Percentiles rank a stretch among this genome's conserved stretches.
phyloP scores from a whole-genome alignment of 2,329 filamentous ascomycete genomes.

The Claviceps sp. region DNA sequence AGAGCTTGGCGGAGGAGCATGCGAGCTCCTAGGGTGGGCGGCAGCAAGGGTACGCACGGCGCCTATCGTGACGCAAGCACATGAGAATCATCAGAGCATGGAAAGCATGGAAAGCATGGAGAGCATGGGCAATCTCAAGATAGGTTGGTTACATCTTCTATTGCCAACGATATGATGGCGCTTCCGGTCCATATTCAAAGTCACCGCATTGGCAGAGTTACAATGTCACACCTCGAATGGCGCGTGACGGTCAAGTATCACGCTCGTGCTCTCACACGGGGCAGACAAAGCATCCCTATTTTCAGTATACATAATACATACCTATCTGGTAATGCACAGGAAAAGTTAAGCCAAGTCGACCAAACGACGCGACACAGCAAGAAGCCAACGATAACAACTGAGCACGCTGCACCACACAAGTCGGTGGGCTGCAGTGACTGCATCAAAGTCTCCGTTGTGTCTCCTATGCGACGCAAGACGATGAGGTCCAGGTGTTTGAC shows the following conservation, averaged over 20 bases:
- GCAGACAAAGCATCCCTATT: neutral
- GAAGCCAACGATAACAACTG: neutral
- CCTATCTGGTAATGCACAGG: neutral
- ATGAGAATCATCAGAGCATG: neutral
- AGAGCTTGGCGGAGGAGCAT: neutral
- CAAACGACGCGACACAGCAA: neutral
- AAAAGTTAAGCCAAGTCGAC: no score
- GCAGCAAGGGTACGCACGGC: neutral
- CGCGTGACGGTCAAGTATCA: neutral
- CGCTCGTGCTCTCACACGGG: neutral
- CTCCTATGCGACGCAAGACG: neutral
- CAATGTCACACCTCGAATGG: neutral
- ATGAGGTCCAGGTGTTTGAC: neutral
- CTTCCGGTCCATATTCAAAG: neutral
- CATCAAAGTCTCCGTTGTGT: neutral
- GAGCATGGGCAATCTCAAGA: neutral
- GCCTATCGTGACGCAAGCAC: constrained; percentile 1
- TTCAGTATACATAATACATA: neutral
- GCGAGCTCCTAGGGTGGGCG: neutral
- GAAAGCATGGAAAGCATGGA: neutral
- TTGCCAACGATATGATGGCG: neutral
- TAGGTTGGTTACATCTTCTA: neutral
- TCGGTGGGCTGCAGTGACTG: no score
- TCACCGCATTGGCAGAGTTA: neutral
- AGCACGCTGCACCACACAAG: no score